Conservation (phyloP, 75 land plant species). For the Azolla pinnata region DNA sequence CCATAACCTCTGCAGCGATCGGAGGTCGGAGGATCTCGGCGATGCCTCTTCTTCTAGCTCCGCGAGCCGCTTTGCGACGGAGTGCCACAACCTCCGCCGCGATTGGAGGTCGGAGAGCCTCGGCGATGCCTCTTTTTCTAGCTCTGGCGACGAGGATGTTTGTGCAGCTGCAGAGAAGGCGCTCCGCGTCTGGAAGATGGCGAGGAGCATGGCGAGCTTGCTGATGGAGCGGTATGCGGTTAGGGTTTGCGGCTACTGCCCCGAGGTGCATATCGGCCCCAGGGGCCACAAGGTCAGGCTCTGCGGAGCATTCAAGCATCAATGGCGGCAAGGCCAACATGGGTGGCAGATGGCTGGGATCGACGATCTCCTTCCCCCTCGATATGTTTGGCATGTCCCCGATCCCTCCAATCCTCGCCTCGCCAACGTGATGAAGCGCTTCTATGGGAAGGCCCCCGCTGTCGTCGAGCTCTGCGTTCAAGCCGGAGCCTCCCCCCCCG, state of each 20-base stretch:
- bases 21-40: no score
- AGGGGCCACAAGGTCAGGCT: constrained; percentile 44
- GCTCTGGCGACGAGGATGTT: constrained; percentile 17
- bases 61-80: no score
- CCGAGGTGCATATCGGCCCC: constrained; percentile 59
- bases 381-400: constrained; percentile 56
- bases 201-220: constrained; percentile 25
- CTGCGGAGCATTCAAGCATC: constrained; percentile 62
- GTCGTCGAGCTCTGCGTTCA: constrained; percentile 53
- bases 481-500: constrained; percentile 45
- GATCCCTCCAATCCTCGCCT: constrained; percentile 16
- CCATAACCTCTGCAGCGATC: no score
- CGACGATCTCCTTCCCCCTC: constrained; percentile 55
- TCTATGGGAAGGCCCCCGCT: constrained; percentile 61
- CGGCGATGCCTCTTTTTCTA: no score
- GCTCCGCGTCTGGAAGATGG: constrained; percentile 42
- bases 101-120: no score
- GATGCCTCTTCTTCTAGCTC: no score
- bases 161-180: constrained; percentile 30
- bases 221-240: constrained; percentile 45
- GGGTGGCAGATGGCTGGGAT: constrained; percentile 71
- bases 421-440: constrained; percentile 27
- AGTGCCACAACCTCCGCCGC: no score
- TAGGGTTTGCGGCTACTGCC: constrained; percentile 54
- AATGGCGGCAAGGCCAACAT: constrained; percentile 63